Evolutionary conservation across 306 rosid species (phyloP).

Genomic region (Inga oerstediana): DNA sequence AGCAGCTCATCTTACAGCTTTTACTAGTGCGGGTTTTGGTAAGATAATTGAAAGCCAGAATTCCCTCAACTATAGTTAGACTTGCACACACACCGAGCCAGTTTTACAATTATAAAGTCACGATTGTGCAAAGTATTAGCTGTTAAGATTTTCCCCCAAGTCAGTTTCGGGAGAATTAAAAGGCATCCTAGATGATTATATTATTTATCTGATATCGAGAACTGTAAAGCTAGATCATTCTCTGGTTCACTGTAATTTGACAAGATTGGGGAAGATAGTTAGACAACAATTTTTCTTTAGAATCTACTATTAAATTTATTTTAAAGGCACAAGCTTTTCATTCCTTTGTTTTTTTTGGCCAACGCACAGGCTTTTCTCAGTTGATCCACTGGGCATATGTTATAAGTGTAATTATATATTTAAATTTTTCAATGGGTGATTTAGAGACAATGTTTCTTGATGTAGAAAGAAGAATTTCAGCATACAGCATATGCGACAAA

Average conservation of each 20-base stretch:
- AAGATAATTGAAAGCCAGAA: conserved; percentile 34
- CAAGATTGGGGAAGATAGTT: background rate
- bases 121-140: conserved; percentile 17
- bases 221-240: background rate
- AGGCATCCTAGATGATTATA: background rate
- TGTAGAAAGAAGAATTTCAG: conserved; percentile 96
- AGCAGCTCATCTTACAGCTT: conserved; percentile 83
- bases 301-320: conserved; percentile 4
- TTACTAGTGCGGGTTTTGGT: conserved; percentile 76
- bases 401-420: conserved; percentile 23
- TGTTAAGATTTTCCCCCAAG: conserved; percentile 2
- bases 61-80: background rate
- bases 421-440: conserved; percentile 27
- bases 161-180: background rate
- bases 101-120: conserved; percentile 1
- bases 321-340: background rate
- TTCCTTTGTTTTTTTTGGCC: too few species aligned
- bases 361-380: background rate
- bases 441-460: conserved; percentile 28
- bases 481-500: conserved; percentile 92
- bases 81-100: background rate
- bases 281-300: conserved; percentile 1
- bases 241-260: background rate
- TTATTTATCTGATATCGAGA: background rate
- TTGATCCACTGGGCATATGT: conserved; percentile 3